phyloP scores from a whole-genome alignment of 352 stramenopile species.

The Phytopythium aichiense region DNA sequence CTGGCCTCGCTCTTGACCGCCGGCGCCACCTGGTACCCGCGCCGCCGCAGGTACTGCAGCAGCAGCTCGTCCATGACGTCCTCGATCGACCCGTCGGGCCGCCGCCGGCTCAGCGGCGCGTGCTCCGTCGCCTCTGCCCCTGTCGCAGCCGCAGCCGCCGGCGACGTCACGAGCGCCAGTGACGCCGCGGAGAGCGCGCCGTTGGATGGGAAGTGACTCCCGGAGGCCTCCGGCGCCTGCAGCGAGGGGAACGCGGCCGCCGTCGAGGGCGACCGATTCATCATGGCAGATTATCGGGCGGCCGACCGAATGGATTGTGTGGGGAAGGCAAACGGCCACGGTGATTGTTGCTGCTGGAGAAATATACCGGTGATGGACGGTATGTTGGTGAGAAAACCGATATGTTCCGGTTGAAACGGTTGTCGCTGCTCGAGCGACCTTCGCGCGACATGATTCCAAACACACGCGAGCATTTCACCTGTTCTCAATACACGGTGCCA shows the following conservation, averaged over 20 bases:
- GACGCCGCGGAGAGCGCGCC: conserved; percentile 10
- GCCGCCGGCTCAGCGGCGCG: not conserved
- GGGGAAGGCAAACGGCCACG: not conserved
- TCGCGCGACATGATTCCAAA: not conserved
- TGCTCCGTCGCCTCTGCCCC: not conserved
- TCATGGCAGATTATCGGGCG: not conserved
- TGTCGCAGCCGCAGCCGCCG: not conserved
- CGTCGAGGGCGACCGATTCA: not conserved
- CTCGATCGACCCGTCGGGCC: conserved; percentile 9
- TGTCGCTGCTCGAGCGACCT: not conserved
- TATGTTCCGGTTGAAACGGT: too few relatives aligned
- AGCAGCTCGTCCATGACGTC: conserved; percentile 64
- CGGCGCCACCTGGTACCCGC: conserved; percentile 45
- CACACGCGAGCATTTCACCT: not conserved
- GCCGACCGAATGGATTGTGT: conserved; percentile 5
- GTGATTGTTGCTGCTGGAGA: too few relatives aligned
- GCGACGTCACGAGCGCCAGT: not conserved
- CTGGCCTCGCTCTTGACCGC: not conserved
- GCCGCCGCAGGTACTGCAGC: conserved; percentile 58
- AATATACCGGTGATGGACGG: too few relatives aligned
- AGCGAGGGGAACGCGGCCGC: not conserved
- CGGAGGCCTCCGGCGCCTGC: not conserved
- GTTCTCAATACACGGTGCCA: too few relatives aligned
- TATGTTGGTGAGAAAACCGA: too few relatives aligned
- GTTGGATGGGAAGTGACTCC: conserved; percentile 9